Base-by-base conservation (phyloP, 1,139 yeast genomes). In the Citeromyces hawaiiensis region DNA sequence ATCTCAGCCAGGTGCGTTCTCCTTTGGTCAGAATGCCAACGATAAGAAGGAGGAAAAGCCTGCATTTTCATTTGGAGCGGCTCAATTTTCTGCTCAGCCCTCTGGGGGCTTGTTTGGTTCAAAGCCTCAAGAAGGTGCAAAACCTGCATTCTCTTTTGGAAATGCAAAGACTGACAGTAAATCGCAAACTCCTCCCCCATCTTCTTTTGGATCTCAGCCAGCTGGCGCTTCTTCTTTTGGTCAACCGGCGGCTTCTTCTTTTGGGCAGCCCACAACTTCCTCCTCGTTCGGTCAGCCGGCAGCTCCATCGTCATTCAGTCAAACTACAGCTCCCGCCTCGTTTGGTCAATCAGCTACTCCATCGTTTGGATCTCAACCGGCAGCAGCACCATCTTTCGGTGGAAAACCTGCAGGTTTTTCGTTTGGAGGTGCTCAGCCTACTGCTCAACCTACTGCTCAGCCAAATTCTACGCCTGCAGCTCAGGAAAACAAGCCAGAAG, bases 1-100 rank as follows among this genome's bases (percentile, higher is more conserved):
- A 11, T 35, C 41, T 8, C 43, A 39, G 4, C 42, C 42, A 29
- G 45, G 42, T 30, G 52, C 52, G 2, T 53, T 52, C 40, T 47
- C 55, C 3, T 51, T 53, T 39, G 60, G 57, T 10, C 49, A 47
- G 2, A 46, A 48, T 35, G 45, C 49, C 7, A 47, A 43, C 6
- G 27, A 16, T 15, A 35, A 37, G 19, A 29, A 14, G 19, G 47
- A 44, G 10, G 47, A 42, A 15, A 38, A 42, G 17, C 17, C 40
- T 32, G 37, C 36, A 13, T 39, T 39, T 19, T 29, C 38, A 15
- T 42, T 42, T 38, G 44, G 44, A 16, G 47, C 49, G 38, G 58
- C 49, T 11, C 63, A 52, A 29, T 47, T 48, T 37, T 50, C 50
- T 19, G 27, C 44, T 14, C 35, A 36, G 13, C 48, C 46, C 34